Evolutionary conservation across 2,329 filamentous ascomycete genomes (phyloP).

Genomic region (Colletotrichum eremochloae): DNA sequence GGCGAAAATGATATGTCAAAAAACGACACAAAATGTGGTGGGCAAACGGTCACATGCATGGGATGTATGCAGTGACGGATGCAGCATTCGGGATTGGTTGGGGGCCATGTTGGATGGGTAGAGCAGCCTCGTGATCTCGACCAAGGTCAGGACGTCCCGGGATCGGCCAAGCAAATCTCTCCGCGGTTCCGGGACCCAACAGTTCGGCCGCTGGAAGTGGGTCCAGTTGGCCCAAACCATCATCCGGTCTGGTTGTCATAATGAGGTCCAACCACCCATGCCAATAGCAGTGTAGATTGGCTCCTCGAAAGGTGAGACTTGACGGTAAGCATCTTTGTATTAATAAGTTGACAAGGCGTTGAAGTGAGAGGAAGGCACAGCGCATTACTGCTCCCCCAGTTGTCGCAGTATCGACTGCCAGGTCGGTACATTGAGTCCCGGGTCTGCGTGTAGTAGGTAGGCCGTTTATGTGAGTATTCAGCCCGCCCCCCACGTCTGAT

Average conservation of each 20-base stretch:
- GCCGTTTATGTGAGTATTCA: background rate
- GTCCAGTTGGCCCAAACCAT: background rate
- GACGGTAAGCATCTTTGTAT: background rate
- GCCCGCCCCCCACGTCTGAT: slow-evolving; percentile 2
- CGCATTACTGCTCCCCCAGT: background rate
- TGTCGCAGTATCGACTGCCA: too few species aligned
- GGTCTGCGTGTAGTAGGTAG: background rate
- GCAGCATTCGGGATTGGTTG: slow-evolving; percentile 17
- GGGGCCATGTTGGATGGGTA: slow-evolving; percentile 15
- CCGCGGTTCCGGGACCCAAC: background rate
- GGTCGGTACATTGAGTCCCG: background rate
- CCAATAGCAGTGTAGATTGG: background rate
- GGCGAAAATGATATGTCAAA: background rate
- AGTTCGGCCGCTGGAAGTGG: background rate
- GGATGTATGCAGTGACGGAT: slow-evolving; percentile 20
- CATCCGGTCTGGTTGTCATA: background rate
- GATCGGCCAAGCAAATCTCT: slow-evolving; percentile 24
- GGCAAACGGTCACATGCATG: background rate
- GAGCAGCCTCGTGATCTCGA: slow-evolving; percentile 38
- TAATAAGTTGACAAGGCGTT: background rate
- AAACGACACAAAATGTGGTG: slow-evolving; percentile 10
- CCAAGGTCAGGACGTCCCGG: background rate
- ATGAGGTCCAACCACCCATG: background rate
- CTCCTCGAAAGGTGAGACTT: background rate
- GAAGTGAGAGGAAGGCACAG: background rate